Conservation (phyloP, 805 yeast species). For the Metschnikowia gruessii region DNA sequence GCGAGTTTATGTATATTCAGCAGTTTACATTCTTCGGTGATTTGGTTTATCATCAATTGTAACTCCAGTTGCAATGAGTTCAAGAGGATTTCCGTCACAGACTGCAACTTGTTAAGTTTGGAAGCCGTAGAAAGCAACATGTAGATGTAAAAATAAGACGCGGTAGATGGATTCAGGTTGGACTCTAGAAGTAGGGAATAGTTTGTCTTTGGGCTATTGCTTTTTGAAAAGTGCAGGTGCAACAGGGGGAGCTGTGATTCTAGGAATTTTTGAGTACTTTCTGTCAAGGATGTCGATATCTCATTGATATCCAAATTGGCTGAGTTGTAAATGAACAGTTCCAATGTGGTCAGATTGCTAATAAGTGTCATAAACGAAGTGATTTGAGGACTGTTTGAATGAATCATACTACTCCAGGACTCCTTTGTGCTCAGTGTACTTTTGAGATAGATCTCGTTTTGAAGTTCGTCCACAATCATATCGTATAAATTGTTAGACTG, state of each 20-base stretch:
- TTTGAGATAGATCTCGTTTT: conserved; percentile 63
- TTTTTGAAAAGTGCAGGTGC: conserved; percentile 23
- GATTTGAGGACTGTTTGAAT: conserved; percentile 34
- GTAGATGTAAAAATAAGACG: conserved; percentile 54
- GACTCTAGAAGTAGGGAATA: conserved; percentile 33
- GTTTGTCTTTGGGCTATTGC: conserved; percentile 21
- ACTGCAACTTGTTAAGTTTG: conserved; percentile 58
- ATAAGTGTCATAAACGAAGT: conserved; percentile 35
- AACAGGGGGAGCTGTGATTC: conserved; percentile 28
- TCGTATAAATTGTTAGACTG: conserved; percentile 65
- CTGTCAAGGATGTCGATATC: conserved; percentile 40
- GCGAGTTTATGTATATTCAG: conserved; percentile 44
- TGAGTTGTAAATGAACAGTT: conserved; percentile 52
- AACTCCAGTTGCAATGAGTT: conserved; percentile 60
- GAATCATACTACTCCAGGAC: conserved; percentile 19
- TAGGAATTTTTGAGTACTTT: conserved; percentile 30
- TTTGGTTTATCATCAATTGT: conserved; percentile 56
- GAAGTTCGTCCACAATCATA: conserved; percentile 72
- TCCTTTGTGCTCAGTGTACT: conserved; percentile 12
- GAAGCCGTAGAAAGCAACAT: conserved; percentile 54
- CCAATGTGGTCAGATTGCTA: conserved; percentile 42
- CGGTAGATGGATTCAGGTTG: conserved; percentile 28
- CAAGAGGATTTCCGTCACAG: conserved; percentile 51
- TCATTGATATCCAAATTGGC: conserved; percentile 56
- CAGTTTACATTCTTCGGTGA: conserved; percentile 61